phyloP scores from a whole-genome alignment of 1,284 basidiomycete genomes.

The Lentinula novae-zelandiae region DNA sequence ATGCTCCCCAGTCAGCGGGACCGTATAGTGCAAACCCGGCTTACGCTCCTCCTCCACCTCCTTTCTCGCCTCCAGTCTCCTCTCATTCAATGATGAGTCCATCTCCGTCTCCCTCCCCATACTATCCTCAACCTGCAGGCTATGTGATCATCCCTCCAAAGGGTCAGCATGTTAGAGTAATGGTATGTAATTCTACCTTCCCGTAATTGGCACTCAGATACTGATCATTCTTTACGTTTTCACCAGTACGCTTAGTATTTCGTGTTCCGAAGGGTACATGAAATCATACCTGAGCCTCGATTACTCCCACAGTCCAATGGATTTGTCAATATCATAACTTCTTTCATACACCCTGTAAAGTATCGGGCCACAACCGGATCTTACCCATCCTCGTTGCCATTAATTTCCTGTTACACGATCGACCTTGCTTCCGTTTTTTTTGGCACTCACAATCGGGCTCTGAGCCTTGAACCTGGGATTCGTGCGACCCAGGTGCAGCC shows the following conservation, averaged over 20 bases:
- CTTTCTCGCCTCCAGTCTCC: background rate
- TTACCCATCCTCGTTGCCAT: background rate
- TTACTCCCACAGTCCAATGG: background rate
- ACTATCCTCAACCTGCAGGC: background rate
- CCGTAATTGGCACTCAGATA: background rate
- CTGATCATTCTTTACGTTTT: constrained; percentile 5
- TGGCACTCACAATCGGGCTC: background rate
- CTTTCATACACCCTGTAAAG: background rate
- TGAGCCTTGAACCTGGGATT: no score
- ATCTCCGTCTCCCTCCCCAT: background rate
- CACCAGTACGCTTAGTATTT: background rate
- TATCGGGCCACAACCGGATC: background rate
- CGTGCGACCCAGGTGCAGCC: no score
- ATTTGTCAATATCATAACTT: background rate
- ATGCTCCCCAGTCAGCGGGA: background rate
- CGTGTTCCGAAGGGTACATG: background rate
- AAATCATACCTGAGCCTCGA: background rate
- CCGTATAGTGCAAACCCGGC: background rate
- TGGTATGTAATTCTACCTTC: constrained; percentile 2
- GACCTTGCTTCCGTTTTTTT: background rate
- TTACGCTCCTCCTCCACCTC: background rate
- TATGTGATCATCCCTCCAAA: constrained; percentile 9
- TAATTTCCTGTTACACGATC: background rate
- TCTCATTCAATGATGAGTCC: background rate
- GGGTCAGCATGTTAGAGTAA: constrained; percentile 3